Evolutionary conservation across 805 yeast species (phyloP).

Genomic region (Wickerhamomyces strasburgensis): DNA sequence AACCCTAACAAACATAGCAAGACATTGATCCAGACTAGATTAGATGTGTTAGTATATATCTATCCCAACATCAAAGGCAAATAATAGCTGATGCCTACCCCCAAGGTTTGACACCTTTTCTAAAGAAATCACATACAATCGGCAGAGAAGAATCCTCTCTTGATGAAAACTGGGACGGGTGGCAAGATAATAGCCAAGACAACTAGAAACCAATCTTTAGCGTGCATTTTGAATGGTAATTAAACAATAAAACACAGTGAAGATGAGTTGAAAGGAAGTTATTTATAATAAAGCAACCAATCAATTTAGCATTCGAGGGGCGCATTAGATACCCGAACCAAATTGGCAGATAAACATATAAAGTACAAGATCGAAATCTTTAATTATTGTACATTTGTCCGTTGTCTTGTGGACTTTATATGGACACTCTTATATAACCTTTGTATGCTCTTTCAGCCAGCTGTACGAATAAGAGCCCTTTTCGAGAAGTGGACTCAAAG

Average conservation of each 20-base stretch:
- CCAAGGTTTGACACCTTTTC: neutral
- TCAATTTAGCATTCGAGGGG: too few relatives aligned
- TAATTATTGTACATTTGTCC: too few relatives aligned
- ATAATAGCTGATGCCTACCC: too few relatives aligned
- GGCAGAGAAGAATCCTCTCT: slow-evolving; percentile 55
- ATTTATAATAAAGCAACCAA: too few relatives aligned
- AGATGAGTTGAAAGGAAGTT: too few relatives aligned
- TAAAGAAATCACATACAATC: slow-evolving; percentile 35
- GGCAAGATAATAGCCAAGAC: slow-evolving; percentile 66
- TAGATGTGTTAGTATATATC: slow-evolving; percentile 5
- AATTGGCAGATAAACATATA: too few relatives aligned
- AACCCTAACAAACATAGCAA: slow-evolving; percentile 56
- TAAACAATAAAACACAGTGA: too few relatives aligned
- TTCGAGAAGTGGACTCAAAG: slow-evolving; percentile 45
- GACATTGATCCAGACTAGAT: slow-evolving; percentile 48
- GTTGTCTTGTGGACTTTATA: too few relatives aligned
- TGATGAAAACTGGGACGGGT: slow-evolving; percentile 65
- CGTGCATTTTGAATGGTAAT: slow-evolving; percentile 29
- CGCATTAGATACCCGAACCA: too few relatives aligned
- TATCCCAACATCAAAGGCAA: too few relatives aligned
- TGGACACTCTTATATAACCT: too few relatives aligned
- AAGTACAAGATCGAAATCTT: too few relatives aligned
- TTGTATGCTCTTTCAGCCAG: slow-evolving; percentile 69
- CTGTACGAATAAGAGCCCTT: slow-evolving; percentile 52
- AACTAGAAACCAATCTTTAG: slow-evolving; percentile 59